Conservation (phyloP, 352 stramenopile species). For the Pythium sp. region DNA sequence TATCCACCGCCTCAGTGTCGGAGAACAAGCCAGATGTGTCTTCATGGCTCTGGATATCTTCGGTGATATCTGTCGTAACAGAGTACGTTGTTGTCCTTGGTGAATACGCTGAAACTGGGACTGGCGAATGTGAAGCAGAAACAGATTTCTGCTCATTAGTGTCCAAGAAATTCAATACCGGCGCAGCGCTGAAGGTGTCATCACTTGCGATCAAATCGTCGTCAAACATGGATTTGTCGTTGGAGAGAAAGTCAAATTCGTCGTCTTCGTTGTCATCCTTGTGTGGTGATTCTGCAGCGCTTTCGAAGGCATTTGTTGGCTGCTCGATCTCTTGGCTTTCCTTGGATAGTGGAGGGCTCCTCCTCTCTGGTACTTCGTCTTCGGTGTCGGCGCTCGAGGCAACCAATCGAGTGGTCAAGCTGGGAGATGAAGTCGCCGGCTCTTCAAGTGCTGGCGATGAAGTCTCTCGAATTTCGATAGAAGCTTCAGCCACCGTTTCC, state of each 20-base stretch:
- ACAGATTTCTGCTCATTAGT: not conserved
- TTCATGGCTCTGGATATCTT: constrained; percentile 40
- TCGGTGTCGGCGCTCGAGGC: not conserved
- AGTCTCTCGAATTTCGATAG: not conserved
- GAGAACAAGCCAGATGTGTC: not conserved
- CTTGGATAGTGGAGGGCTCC: not conserved
- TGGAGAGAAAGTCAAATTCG: constrained; percentile 38
- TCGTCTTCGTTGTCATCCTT: constrained; percentile 11
- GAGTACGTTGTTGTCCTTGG: constrained; percentile 4
- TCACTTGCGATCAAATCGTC: constrained; percentile 1
- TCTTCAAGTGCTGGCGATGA: not conserved
- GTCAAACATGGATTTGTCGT: constrained; percentile 15
- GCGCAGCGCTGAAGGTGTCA: not conserved
- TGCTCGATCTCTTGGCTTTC: not conserved
- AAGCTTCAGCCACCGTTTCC: not conserved
- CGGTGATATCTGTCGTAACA: constrained; percentile 41
- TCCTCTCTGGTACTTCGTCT: not conserved
- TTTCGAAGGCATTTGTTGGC: not conserved
- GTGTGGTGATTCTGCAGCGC: not conserved
- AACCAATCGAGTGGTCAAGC: not conserved
- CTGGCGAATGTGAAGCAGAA: not conserved
- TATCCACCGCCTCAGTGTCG: not conserved
- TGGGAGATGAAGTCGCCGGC: not conserved
- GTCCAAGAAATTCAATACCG: constrained; percentile 3
- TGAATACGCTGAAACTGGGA: constrained; percentile 9